Percentiles rank a stretch among this genome's conserved stretches.
phyloP scores from a whole-genome alignment of 495 filamentous ascomycete genomes.

The Penicillium soppii region DNA sequence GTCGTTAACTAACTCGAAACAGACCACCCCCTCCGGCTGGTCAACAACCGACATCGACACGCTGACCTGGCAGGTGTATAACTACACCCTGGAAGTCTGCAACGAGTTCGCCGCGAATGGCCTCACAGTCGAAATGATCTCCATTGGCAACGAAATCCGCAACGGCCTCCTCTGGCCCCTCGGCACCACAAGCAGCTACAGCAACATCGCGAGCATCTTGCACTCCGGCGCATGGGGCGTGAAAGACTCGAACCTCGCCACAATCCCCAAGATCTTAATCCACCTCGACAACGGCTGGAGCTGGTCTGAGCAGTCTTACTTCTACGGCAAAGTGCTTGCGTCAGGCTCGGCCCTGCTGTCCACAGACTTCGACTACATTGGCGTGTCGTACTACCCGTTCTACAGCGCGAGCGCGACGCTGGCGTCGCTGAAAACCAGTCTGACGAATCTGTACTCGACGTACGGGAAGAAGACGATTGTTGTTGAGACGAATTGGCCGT shows the following conservation, averaged over 20 bases:
- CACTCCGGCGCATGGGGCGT: slow-evolving; percentile 62
- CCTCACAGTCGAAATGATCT: slow-evolving; percentile 59
- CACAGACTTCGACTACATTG: slow-evolving; percentile 67
- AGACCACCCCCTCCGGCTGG: slow-evolving; percentile 60
- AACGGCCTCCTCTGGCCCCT: slow-evolving; percentile 64
- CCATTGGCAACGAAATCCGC: slow-evolving; percentile 70
- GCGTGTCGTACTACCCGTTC: slow-evolving; percentile 72
- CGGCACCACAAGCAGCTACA: slow-evolving; percentile 49
- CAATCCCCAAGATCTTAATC: slow-evolving; percentile 63
- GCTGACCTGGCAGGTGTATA: slow-evolving; percentile 61
- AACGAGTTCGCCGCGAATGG: slow-evolving; percentile 56
- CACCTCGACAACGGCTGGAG: slow-evolving; percentile 72
- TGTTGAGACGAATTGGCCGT: slow-evolving; percentile 68
- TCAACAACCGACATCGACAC: slow-evolving; percentile 54
- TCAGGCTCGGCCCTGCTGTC: slow-evolving; percentile 46
- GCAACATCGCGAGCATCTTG: slow-evolving; percentile 60
- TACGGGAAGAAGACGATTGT: slow-evolving; percentile 63
- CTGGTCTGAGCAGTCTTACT: slow-evolving; percentile 61
- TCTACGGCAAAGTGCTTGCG: slow-evolving; percentile 56
- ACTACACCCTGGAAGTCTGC: slow-evolving; percentile 60
- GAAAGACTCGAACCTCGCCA: slow-evolving; percentile 56
- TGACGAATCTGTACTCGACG: slow-evolving; percentile 56
- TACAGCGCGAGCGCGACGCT: slow-evolving; percentile 56
- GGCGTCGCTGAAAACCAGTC: slow-evolving; percentile 49
- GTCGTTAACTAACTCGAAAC: too few relatives aligned